A percentile compares a stretch with the other conserved stretches of the same genome.
These are phyloP conservation scores for Magnaporthiopsis incrustans DNA, from an alignment of 2,329 filamentous ascomycete genomes.

Conservation along the genomic window DNA sequence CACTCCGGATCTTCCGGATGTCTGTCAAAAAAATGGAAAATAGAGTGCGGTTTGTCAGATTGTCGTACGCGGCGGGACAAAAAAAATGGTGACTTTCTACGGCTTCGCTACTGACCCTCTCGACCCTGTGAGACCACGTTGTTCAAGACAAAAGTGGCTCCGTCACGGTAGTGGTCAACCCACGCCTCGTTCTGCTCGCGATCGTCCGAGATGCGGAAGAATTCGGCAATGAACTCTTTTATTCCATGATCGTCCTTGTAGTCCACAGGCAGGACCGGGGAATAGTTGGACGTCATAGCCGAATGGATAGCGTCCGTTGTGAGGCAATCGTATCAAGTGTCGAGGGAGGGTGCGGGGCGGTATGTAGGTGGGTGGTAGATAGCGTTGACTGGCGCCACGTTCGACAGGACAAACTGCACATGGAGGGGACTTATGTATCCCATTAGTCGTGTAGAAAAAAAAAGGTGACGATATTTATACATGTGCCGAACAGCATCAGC, in stretches of 20 bases:
- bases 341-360: too few relatives aligned
- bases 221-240: conserved; percentile 31
- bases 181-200: conserved; percentile 33
- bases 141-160: conserved; percentile 34
- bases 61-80: neutral
- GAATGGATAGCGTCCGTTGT: neutral
- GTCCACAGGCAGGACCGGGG: conserved; percentile 20
- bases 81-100: neutral
- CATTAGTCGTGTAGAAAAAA: neutral
- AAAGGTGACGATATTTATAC: neutral
- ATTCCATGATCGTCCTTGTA: conserved; percentile 14
- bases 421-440: neutral
- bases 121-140: neutral
- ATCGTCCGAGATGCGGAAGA: conserved; percentile 36
- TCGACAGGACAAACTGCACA: neutral
- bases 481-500: neutral
- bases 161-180: conserved; percentile 31
- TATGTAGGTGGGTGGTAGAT: too few relatives aligned
- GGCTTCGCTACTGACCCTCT: neutral
- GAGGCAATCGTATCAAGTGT: neutral
- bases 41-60: neutral
- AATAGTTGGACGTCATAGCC: conserved; percentile 14
- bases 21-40: conserved; percentile 20
- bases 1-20: conserved; percentile 29
- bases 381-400: neutral